Evolutionary conservation across 2,329 filamentous ascomycete genomes (phyloP), one percentile per base, ranked within the genome.

Genomic region (Chlorencoelia australis): DNA sequence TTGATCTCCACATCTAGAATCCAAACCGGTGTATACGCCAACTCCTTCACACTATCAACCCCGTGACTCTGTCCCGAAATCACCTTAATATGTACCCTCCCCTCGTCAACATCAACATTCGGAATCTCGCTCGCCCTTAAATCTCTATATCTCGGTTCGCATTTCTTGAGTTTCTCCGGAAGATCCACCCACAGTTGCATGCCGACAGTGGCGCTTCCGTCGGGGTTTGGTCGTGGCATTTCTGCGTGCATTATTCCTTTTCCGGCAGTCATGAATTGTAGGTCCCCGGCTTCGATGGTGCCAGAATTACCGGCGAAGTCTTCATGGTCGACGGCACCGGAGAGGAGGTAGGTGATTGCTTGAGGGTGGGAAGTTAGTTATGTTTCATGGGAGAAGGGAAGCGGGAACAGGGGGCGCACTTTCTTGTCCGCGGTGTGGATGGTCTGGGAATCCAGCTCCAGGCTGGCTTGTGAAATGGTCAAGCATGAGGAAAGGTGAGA

Each of bases 11-110:
- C 67, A 57, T 96, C 89, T 29, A 96, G 68, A 44, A 94, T 69
- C 89, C 89, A 96, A n/a, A 96, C 87, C 0, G 91, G 91, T 2
- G 89, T 96, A 61, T 96, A 95, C 10, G 89, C 88, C 29, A 96
- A 67, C 54, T 96, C 88, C 56, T 89, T 78, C 35, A 94, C 74
- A 10, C 79, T 86, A 55, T 95, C 88, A 35, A 91, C 74, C 29
- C 85, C 88, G 52, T 87, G 80, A 37, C 77, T 80, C 56, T 82
- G 76, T 14, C 89, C 91, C 1, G 80, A 88, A 50, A 96, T 96
- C 48, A 96, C 82, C 63, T 94, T 95, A 48, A 96, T 70, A 26
- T 68, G 69, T 13, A 94, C 86, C 44, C 74, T 79, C 37, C 74
- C 82, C 28, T 76, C 75, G 50, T 91, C 84, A 19, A 75, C 63